Percentiles rank a stretch among this genome's conserved stretches.
Evolutionary conservation across 1,284 basidiomycete genomes (phyloP).

Genomic region (Hortiboletus rubellus): DNA sequence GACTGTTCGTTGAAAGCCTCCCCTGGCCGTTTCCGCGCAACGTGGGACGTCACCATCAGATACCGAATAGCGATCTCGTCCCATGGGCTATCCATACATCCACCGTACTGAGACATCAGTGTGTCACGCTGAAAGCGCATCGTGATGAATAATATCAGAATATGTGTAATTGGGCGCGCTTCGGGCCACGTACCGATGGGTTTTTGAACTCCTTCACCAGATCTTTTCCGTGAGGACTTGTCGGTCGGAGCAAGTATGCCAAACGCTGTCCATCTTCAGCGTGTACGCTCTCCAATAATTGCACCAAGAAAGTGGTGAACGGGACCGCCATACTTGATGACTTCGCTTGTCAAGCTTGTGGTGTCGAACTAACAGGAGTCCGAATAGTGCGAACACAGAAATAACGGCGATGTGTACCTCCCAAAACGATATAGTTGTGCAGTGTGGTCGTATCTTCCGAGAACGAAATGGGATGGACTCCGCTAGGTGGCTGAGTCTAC

Average conservation of each 20-base stretch:
- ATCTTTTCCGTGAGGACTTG: slow-evolving; percentile 71
- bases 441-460: background rate
- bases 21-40: slow-evolving; percentile 59
- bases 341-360: background rate
- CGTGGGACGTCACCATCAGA: slow-evolving; percentile 67
- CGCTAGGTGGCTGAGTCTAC: too few species aligned
- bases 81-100: slow-evolving; percentile 69
- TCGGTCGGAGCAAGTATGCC: slow-evolving; percentile 70
- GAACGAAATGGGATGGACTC: background rate
- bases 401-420: background rate
- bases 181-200: slow-evolving; percentile 51
- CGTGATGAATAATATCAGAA: background rate
- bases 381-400: background rate
- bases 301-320: slow-evolving; percentile 60
- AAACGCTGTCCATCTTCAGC: slow-evolving; percentile 67
- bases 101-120: slow-evolving; percentile 57
- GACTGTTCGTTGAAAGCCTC: slow-evolving; percentile 80
- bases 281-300: slow-evolving; percentile 59
- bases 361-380: background rate
- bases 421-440: background rate
- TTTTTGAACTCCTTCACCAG: slow-evolving; percentile 70
- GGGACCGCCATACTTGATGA: slow-evolving; percentile 21
- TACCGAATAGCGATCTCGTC: slow-evolving; percentile 82
- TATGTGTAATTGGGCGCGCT: background rate
- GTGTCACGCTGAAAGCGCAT: slow-evolving; percentile 41